Evolutionary conservation across 2,329 filamentous ascomycete species (phyloP).

Genomic region (Aureobasidium melanogenum): DNA sequence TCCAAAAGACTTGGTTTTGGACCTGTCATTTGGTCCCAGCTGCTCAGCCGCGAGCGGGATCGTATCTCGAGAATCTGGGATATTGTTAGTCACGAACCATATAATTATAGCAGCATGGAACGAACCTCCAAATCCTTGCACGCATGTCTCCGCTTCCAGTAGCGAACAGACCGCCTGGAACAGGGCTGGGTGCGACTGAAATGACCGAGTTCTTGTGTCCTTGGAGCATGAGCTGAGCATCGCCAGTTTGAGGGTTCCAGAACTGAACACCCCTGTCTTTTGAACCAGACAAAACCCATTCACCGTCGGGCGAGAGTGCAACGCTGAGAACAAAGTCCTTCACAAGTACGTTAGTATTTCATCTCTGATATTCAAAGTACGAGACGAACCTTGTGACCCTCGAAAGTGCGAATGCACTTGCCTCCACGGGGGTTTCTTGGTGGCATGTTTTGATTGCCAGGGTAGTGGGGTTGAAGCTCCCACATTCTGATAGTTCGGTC

Average conservation of each 20-base stretch:
- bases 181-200: slow-evolving; percentile 88
- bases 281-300: slow-evolving; percentile 94
- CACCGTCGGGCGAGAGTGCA: slow-evolving; percentile 84
- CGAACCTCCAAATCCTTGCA: slow-evolving; percentile 86
- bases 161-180: slow-evolving; percentile 71
- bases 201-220: slow-evolving; percentile 99
- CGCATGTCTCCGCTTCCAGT: slow-evolving; percentile 97
- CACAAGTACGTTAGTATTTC: slow-evolving; percentile 1
- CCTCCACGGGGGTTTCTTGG: slow-evolving; percentile 58
- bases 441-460: slow-evolving; percentile 37
- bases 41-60: neutral
- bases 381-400: slow-evolving; percentile 74
- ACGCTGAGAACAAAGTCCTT: slow-evolving; percentile 95
- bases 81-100: neutral
- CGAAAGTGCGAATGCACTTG: slow-evolving; percentile 92
- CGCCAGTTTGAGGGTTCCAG: slow-evolving; percentile 91
- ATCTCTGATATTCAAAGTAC: neutral
- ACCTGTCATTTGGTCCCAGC: neutral
- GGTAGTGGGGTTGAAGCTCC: slow-evolving; percentile 65
- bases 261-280: slow-evolving; percentile 98
- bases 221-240: slow-evolving; percentile 95
- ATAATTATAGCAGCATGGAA: neutral
- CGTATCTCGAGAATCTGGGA: neutral
- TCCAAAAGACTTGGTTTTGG: neutral
- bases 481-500: slow-evolving; percentile 99